Percentiles rank a stretch among this genome's conserved stretches.
Evolutionary conservation across 257 asterid genomes (phyloP).

Genomic region (Asclepias syriaca): DNA sequence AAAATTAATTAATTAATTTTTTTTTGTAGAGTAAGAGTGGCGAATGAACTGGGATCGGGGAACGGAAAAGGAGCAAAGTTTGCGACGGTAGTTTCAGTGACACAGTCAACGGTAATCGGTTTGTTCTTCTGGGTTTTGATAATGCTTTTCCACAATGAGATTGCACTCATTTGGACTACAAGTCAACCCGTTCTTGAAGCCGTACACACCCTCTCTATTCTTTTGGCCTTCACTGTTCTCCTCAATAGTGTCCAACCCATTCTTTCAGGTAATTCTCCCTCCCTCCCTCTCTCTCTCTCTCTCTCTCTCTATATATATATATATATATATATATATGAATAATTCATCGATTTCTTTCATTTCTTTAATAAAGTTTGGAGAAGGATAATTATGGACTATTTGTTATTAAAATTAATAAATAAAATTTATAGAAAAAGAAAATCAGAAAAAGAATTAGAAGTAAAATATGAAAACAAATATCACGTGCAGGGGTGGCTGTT

Average conservation of each 20-base stretch:
- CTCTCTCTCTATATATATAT: neutral
- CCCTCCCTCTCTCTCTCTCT: no score
- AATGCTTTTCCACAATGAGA: conserved; percentile 30
- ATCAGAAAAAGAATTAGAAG: no score
- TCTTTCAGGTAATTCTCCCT: conserved; percentile 39
- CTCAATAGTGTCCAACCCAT: conserved; percentile 55
- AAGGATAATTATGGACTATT: no score
- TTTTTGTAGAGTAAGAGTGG: conserved; percentile 54
- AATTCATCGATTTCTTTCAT: no score
- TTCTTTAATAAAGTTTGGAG: no score
- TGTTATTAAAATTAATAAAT: no score
- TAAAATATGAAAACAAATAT: no score
- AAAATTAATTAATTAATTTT: no score
- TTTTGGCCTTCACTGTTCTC: conserved; percentile 48
- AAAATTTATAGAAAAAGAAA: no score
- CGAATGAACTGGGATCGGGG: conserved; percentile 67
- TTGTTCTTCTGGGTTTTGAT: conserved; percentile 37
- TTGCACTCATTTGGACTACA: conserved; percentile 39
- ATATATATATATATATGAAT: no score
- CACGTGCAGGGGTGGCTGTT: conserved; percentile 39
- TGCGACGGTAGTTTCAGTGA: conserved; percentile 43
- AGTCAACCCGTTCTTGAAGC: conserved; percentile 43
- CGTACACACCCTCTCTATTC: conserved; percentile 35
- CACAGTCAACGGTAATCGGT: conserved; percentile 40
- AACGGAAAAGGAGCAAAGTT: conserved; percentile 51